Evolutionary conservation across 2,329 filamentous ascomycete genomes (phyloP).

Genomic region (Plenodomus tracheiphilus): DNA sequence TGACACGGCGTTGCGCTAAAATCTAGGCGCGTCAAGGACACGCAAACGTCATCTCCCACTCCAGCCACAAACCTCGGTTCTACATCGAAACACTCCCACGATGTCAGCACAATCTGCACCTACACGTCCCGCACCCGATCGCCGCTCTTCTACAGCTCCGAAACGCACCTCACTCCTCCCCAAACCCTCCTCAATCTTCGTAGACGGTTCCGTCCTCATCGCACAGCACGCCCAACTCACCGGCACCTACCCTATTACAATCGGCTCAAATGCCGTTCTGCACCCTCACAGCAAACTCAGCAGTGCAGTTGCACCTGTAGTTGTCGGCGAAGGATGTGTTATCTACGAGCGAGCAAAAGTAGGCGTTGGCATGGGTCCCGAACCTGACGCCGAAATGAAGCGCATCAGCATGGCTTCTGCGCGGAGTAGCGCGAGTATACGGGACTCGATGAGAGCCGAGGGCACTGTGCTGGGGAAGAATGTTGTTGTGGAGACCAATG

Average conservation of each 20-base stretch:
- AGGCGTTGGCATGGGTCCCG: constrained; percentile 37
- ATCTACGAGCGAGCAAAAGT: constrained; percentile 67
- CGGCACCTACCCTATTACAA: constrained; percentile 78
- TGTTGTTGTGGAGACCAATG: constrained; percentile 51
- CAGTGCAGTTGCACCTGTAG: constrained; percentile 48
- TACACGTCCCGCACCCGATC: constrained; percentile 23
- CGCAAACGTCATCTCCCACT: not conserved
- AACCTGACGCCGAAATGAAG: constrained; percentile 17
- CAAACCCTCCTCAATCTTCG: constrained; percentile 42
- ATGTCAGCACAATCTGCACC: constrained; percentile 28
- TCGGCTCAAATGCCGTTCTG: constrained; percentile 78
- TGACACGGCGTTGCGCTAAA: constrained; percentile 12
- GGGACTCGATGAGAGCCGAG: constrained; percentile 24
- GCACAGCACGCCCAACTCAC: constrained; percentile 54
- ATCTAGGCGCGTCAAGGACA: not conserved
- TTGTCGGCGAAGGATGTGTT: constrained; percentile 62
- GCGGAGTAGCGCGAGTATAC: constrained; percentile 9
- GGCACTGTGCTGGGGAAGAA: constrained; percentile 46
- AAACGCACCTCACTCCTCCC: constrained; percentile 44
- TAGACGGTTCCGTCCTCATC: constrained; percentile 54
- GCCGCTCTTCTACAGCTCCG: constrained; percentile 35
- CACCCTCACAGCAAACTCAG: constrained; percentile 72
- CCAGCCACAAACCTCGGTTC: no score
- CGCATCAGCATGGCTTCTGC: constrained; percentile 14
- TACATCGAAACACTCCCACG: not conserved